phyloP scores from a whole-genome alignment of 2,329 filamentous ascomycete species.

The Fusarium sp. region DNA sequence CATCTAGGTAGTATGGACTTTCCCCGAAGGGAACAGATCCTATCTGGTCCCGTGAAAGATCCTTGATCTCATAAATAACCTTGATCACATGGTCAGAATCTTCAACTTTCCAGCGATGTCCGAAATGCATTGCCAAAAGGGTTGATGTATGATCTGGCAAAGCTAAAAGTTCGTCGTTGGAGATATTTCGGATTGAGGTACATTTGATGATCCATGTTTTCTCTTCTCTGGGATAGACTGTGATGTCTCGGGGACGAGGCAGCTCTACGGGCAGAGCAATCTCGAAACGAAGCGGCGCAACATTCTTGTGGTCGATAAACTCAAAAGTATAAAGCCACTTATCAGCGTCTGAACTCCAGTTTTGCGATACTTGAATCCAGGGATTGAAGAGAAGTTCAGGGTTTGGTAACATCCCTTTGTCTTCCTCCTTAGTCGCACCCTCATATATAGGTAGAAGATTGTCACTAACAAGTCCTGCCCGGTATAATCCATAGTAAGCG shows the following conservation, averaged over 20 bases:
- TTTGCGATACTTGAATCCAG: constrained; percentile 57
- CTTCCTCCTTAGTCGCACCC: constrained; percentile 53
- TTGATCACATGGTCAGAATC: constrained; percentile 58
- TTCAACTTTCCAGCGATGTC: constrained; percentile 57
- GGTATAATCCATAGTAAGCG: constrained; percentile 77
- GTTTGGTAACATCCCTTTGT: constrained; percentile 47
- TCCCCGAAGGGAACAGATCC: constrained; percentile 45
- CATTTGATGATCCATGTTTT: constrained; percentile 51
- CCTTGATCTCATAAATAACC: constrained; percentile 46
- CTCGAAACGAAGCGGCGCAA: constrained; percentile 52
- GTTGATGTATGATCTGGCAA: constrained; percentile 57
- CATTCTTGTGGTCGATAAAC: constrained; percentile 50
- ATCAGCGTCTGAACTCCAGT: constrained; percentile 52
- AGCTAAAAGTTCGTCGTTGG: constrained; percentile 23
- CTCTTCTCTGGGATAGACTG: constrained; percentile 54
- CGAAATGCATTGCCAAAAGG: constrained; percentile 60
- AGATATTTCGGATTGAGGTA: constrained; percentile 25
- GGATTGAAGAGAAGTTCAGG: constrained; percentile 58
- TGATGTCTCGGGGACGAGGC: constrained; percentile 51
- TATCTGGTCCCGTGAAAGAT: constrained; percentile 48
- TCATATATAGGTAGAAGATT: constrained; percentile 75
- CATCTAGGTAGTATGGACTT: constrained; percentile 29
- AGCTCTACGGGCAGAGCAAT: constrained; percentile 58
- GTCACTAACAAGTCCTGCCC: constrained; percentile 78
- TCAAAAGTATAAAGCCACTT: constrained; percentile 47